Base-by-base conservation (phyloP, 2,329 filamentous ascomycete genomes). In the Neonectria magnoliae region DNA sequence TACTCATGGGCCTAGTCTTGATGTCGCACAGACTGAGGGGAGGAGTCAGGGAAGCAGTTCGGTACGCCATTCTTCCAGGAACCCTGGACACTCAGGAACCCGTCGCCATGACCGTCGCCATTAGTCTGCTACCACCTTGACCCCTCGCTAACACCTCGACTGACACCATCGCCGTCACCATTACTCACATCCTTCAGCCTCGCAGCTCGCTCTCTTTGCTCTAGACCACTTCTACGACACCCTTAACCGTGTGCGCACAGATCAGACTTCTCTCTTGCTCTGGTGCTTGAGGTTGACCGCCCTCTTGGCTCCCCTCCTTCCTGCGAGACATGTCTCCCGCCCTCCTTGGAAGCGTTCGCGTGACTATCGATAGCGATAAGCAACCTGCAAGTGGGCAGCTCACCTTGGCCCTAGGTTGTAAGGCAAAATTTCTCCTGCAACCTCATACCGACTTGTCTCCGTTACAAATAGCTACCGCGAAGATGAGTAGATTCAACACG, bases 11-110 rank as follows among this genome's bases (percentile, higher is more conserved):
- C 36, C 14, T 6, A 6, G 36, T 8, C 36, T 38, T 16, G 33
- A 38, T 38, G 36, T 38, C 5, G 36, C 36, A 38, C 36, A 38
- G 14, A 38, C 36, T 38, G 36, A 4, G 13, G 1, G 33, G 33
- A 36, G 33, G 14, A 38, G n/a, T n/a, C 36, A 38, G 16, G 36
- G 14, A 38, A 38, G 36, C 25, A 18, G 7, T 22, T 31, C 27
- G 25, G 11, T 51, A 16, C 33, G 29, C 29, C 29, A 33, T 33
- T 13, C 31, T 33, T 33, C 11, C 31, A 33, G 10, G 31, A 13
- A 13, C 31, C 31, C 31, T 13, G 48, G 60, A 53, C 48, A 55
- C 51, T 63, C 60, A 63, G 60, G 54, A 63, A 54, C 60, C 54
- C 60, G 45, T 33, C 44, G 45, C 31, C 31, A 10, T 54, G 14